Percentiles rank a stretch among this genome's conserved stretches.
These are phyloP conservation scores for Xylaria sp. DNA, from an alignment of 2,329 filamentous ascomycete genomes.

Conservation along the genomic window DNA sequence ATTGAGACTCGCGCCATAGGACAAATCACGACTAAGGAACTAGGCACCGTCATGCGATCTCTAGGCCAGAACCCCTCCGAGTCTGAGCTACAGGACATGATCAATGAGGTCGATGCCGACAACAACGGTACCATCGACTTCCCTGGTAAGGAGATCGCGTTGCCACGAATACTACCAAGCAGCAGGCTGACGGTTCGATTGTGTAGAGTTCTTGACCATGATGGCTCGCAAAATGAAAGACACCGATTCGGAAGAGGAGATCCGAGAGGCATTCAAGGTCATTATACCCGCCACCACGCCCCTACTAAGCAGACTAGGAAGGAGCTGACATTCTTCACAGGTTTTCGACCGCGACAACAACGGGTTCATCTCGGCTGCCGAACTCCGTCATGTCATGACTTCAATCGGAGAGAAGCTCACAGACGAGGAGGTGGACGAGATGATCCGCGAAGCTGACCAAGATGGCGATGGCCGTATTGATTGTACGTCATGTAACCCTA, in stretches of 20 bases:
- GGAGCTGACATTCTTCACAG: constrained; percentile 44
- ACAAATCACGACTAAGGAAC: constrained; percentile 90
- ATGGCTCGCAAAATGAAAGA: constrained; percentile 96
- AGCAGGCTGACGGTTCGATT: constrained; percentile 37
- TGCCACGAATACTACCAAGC: not conserved
- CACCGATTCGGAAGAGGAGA: constrained; percentile 89
- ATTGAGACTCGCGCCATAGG: constrained; percentile 53
- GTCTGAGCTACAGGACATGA: constrained; percentile 91
- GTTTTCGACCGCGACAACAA: constrained; percentile 91
- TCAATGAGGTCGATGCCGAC: constrained; percentile 90
- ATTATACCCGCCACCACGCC: constrained; percentile 18
- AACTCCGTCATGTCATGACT: constrained; percentile 89
- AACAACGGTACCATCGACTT: constrained; percentile 94
- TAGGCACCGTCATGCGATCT: constrained; percentile 89
- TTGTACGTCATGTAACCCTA: constrained; percentile 61
- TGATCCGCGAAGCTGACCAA: constrained; percentile 91
- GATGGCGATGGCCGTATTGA: constrained; percentile 88
- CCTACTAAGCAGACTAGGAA: constrained; percentile 9
- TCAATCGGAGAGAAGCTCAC: constrained; percentile 91
- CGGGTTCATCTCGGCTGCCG: constrained; percentile 86
- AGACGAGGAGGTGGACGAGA: constrained; percentile 89
- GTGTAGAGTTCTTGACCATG: constrained; percentile 84
- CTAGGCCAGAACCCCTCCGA: constrained; percentile 89
- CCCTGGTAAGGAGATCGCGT: constrained; percentile 65
- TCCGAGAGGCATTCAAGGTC: constrained; percentile 87